Percentiles rank a stretch among this genome's conserved stretches.
phyloP scores from a whole-genome alignment of 106 monocot genomes.

The Platanthera zijinensis region DNA sequence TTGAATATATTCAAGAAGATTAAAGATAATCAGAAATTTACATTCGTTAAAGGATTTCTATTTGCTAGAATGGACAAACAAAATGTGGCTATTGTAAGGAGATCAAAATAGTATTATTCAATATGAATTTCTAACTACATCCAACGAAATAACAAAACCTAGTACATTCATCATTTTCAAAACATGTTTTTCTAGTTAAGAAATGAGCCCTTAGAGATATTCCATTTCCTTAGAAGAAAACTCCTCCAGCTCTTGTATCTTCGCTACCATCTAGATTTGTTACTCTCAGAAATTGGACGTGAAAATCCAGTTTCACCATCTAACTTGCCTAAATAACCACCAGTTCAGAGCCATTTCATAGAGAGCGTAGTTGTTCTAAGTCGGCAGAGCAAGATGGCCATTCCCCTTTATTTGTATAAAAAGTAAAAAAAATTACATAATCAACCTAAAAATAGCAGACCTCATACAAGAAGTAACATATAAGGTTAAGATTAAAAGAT shows the following conservation, averaged over 20 bases:
- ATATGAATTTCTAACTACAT: no score
- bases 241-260: neutral
- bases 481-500: neutral
- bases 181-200: no score
- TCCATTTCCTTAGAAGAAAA: neutral
- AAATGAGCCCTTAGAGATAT: neutral
- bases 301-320: neutral
- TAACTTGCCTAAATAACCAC: no score
- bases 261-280: neutral
- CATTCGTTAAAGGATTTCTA: neutral
- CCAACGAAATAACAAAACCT: no score
- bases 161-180: no score
- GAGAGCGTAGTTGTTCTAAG: neutral
- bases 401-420: neutral
- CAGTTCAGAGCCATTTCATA: neutral
- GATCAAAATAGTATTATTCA: neutral
- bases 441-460: neutral
- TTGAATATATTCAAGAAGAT: neutral
- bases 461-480: neutral
- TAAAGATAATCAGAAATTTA: neutral
- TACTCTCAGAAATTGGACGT: neutral
- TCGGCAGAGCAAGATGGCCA: neutral
- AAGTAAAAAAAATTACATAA: neutral
- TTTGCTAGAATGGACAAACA: neutral
- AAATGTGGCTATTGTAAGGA: neutral